phyloP scores from a whole-genome alignment of 257 asterid species.

The Plectranthus barbatus region DNA sequence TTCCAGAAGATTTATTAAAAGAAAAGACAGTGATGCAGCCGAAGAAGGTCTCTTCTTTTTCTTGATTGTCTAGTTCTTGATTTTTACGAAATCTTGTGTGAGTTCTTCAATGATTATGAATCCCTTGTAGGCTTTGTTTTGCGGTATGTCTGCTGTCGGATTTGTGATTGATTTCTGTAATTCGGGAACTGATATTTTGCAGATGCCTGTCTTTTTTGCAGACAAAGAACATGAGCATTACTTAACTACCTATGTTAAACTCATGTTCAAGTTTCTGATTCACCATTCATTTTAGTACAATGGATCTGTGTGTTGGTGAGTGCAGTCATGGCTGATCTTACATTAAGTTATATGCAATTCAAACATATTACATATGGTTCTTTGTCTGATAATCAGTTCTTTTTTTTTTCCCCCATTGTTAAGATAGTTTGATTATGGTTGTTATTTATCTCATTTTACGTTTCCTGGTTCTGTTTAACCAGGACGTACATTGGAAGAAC shows the following conservation, averaged over 20 bases:
- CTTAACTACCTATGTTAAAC: neutral
- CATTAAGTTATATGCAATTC: too few species aligned
- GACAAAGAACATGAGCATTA: neutral
- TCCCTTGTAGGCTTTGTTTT: too few species aligned
- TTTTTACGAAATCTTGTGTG: too few species aligned
- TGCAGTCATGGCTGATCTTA: neutral
- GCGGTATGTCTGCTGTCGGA: too few species aligned
- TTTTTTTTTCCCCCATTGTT: too few species aligned
- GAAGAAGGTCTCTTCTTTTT: conserved; percentile 48
- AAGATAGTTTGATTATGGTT: neutral
- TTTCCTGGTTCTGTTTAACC: neutral
- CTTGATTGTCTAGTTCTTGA: neutral
- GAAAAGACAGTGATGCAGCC: conserved; percentile 89
- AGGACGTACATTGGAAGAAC: conserved; percentile 86
- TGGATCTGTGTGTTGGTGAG: neutral
- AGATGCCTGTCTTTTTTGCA: neutral
- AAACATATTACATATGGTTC: neutral
- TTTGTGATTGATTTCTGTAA: neutral
- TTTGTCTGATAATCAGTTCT: too few species aligned
- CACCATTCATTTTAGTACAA: neutral
- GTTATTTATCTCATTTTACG: neutral
- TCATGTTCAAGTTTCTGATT: neutral
- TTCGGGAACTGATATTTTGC: neutral
- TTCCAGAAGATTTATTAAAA: conserved; percentile 52
- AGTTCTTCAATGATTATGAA: too few species aligned